phyloP scores from a whole-genome alignment of 371 early-diverging fungal genomes.

The Mortierella sp. region DNA sequence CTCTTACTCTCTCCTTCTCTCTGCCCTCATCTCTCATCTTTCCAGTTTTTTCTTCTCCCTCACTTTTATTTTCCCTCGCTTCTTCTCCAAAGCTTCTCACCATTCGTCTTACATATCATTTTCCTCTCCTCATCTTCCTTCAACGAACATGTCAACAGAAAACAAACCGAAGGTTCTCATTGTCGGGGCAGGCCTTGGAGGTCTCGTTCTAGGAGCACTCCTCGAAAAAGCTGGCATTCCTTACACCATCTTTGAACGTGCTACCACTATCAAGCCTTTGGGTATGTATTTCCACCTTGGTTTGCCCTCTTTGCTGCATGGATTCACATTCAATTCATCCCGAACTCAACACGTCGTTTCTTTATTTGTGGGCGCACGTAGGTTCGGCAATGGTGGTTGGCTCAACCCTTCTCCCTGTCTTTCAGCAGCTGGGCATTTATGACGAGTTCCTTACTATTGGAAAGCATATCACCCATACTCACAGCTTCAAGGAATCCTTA shows the following conservation, averaged over 20 bases:
- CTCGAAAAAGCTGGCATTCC: neutral
- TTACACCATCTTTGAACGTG: conserved; percentile 18
- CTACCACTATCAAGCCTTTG: conserved; percentile 12
- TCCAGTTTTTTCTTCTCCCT: no score
- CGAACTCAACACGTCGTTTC: neutral
- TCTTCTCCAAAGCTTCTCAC: no score
- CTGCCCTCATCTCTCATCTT: no score
- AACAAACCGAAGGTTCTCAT: neutral
- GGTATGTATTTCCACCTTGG: neutral
- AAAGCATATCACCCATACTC: neutral
- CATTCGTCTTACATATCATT: no score
- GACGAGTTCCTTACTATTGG: neutral
- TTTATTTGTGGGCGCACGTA: neutral
- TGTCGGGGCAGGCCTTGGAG: conserved; percentile 12
- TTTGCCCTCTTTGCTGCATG: neutral
- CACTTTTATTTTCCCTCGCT: no score
- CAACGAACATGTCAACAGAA: neutral
- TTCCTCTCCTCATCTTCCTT: neutral
- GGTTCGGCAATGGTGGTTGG: neutral
- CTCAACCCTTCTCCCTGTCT: neutral
- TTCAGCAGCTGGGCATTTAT: neutral
- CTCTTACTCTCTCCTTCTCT: no score
- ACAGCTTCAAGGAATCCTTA: neutral
- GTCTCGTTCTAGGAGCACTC: neutral
- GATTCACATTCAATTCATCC: no score